Evolutionary conservation across 345 rosid species (phyloP).

Genomic region (Erodium maritimum): DNA sequence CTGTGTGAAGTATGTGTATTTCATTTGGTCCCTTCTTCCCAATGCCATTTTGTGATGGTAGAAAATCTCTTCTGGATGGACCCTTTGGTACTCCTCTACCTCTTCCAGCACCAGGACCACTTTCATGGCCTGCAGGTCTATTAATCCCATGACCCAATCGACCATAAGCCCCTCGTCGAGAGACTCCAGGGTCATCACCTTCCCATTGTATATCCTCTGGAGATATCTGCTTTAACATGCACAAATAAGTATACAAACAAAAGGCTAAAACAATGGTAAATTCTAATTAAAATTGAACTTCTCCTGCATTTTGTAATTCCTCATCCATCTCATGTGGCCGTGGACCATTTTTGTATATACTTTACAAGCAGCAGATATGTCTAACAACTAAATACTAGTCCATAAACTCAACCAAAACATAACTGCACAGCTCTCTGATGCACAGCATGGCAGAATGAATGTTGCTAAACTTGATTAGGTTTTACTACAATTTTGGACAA

Average conservation of each 20-base stretch:
- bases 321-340: background rate
- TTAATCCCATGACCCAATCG: conserved; percentile 34
- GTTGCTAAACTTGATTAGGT: background rate
- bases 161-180: conserved; percentile 40
- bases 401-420: no score
- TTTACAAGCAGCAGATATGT: no score
- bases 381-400: no score
- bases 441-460: background rate
- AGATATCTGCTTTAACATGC: conserved; percentile 44
- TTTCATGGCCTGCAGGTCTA: conserved; percentile 38
- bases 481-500: background rate
- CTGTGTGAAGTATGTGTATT: conserved; percentile 65
- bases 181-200: conserved; percentile 42
- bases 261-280: conserved; percentile 1
- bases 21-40: conserved; percentile 50
- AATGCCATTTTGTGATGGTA: conserved; percentile 59
- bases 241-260: background rate
- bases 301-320: background rate
- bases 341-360: no score
- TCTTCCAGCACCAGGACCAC: conserved; percentile 38
- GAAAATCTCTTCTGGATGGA: conserved; percentile 59
- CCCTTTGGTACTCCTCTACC: conserved; percentile 44
- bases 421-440: no score
- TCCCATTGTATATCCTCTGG: conserved; percentile 78
- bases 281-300: background rate